Evolutionary conservation across 805 yeast species (phyloP), one percentile per base, ranked within the genome.

Genomic region (Kodamaea lidongshanica): DNA sequence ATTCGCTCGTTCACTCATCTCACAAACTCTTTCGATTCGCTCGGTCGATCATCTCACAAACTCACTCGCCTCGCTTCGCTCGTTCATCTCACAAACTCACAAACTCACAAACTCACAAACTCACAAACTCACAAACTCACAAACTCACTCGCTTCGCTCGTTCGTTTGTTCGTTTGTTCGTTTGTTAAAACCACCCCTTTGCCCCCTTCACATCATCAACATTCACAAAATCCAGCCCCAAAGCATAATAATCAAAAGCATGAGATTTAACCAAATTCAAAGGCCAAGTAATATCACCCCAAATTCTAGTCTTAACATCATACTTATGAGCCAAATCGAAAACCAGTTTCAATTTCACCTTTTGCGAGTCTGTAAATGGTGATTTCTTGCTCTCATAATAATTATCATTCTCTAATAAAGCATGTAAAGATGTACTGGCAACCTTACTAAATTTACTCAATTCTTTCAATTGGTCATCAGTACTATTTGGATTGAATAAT

Each of bases 261-360:
- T 77, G 65, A 3, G 47, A 46, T 26, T 68, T 49, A 35, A 73
- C 62, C 16, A 58, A 48, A 9, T 44, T 37, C 2, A 50, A 48
- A 4, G 88, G 87, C 86, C 86, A 79, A 30, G 61, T 61, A 1
- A 84, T 77, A 6, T 75, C 76, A 12, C 78, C 87, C 88, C 88
- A 81, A 17, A 79, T 58, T 33, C 89, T 58, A 0, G 84, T 71
- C 40, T 66, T 62, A 23, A 79, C 44, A 8, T 74, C 72, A 28
- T 55, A 35, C 3, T 51, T 44, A 41, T 78, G 84, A 2, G 83
- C 78, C 10, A 35, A 29, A 7, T 54, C 52, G 12, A 72, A 50
- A 16, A 39, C 40, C 4, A 34, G 19, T 13, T 40, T 39, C 14
- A 72, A 38, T 7, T 17, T 41, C 1, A 24, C 34, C 24, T 45